Evolutionary conservation across 805 yeast genomes (phyloP).

Genomic region (Pichia nanzhaoensis): DNA sequence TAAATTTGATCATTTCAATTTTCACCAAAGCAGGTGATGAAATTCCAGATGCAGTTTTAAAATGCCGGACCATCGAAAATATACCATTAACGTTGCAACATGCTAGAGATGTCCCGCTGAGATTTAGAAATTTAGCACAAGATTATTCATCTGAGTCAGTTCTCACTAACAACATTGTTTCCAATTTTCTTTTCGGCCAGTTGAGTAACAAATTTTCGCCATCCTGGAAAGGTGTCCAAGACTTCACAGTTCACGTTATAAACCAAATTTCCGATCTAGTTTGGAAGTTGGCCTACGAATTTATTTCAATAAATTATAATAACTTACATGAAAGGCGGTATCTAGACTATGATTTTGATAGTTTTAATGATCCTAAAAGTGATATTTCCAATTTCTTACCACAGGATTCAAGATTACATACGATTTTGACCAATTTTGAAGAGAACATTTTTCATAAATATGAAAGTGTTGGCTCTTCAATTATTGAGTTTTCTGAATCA

Average conservation of each 20-base stretch:
- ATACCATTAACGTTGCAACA: slow-evolving; percentile 62
- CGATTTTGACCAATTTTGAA: slow-evolving; percentile 30
- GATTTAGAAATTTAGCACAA: slow-evolving; percentile 54
- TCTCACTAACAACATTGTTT: slow-evolving; percentile 29
- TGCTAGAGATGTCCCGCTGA: slow-evolving; percentile 67
- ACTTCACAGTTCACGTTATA: slow-evolving; percentile 44
- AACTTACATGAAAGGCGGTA: slow-evolving; percentile 16
- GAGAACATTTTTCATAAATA: slow-evolving; percentile 30
- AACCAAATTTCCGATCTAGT: slow-evolving; percentile 36
- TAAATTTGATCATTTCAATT: slow-evolving; percentile 37
- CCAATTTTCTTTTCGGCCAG: slow-evolving; percentile 58
- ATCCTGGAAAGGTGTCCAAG: slow-evolving; percentile 71
- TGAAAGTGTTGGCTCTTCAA: slow-evolving; percentile 29
- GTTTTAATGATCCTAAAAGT: slow-evolving; percentile 2
- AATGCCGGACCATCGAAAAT: slow-evolving; percentile 57
- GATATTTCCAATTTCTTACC: slow-evolving; percentile 35
- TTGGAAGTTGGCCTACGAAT: slow-evolving; percentile 48
- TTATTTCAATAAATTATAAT: slow-evolving; percentile 24
- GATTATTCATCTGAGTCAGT: slow-evolving; percentile 32
- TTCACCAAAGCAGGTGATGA: slow-evolving; percentile 24
- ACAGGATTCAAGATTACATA: slow-evolving; percentile 38
- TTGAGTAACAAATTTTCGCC: slow-evolving; percentile 76
- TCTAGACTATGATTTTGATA: slow-evolving; percentile 14
- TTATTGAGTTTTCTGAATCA: slow-evolving; percentile 33
- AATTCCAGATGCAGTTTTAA: slow-evolving; percentile 25